Evolutionary conservation across 441 rosid genomes (phyloP), one percentile per base, ranked within the genome.

Genomic region (Arabidopsis hybrid): DNA sequence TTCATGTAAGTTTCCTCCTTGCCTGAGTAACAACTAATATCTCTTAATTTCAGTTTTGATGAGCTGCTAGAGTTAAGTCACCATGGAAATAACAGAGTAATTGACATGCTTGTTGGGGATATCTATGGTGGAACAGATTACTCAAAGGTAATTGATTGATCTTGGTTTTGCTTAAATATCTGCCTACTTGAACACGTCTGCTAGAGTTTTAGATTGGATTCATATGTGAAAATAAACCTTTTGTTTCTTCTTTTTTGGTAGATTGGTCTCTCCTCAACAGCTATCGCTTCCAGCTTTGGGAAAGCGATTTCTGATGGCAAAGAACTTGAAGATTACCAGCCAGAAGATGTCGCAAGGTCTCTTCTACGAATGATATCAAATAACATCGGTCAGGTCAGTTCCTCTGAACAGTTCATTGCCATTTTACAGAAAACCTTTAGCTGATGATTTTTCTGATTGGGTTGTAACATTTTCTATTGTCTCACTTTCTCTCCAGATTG

Each of bases 41-140:
- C 66, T 52, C 52, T 65, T 57, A 9, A 3, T 73, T 71, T 72
- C 87, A 89, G 97, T 83, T 92, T 92, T 69, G 94, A 92, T 68
- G 96, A 88, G 80, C 78, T 90, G 82, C 84, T 92, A 29, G 94
- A 90, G 82, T 81, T 90, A 71, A 92, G 94, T 73, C 93, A 87
- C 73, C 82, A 65, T 66, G 96, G 96, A 80, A 86, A 92, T 76
- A 87, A 90, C 82, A 86, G 92, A 80, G 85, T 80, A 2, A 80
- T 92, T 69, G 97, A 92, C 84, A 92, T 87, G 96, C 97, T 92
- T 83, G 96, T 92, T 45, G 96, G 97, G 12, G 97, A 92, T 75
- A 92, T 90, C 55, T 92, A 88, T 70, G 96, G 97, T 50, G 96
- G 96, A 78, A 84, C 78, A 67, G 96, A 83, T 42, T 88, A 92